phyloP scores from a whole-genome alignment of 2,329 filamentous ascomycete genomes.

The Trichoderma sp. region DNA sequence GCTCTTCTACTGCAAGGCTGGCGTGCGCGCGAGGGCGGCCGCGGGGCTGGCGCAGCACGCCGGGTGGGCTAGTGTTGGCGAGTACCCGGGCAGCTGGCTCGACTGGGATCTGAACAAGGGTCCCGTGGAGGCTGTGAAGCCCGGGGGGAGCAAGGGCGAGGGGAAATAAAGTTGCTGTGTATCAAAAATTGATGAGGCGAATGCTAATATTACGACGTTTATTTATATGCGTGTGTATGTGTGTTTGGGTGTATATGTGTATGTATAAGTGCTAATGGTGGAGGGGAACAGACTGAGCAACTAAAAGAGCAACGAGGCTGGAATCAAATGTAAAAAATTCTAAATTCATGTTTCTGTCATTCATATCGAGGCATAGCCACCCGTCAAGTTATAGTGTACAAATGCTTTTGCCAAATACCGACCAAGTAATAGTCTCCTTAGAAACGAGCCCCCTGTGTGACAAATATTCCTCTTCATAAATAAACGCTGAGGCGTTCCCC shows the following conservation, averaged over 20 bases:
- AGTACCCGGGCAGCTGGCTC: conserved; percentile 74
- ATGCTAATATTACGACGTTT: neutral
- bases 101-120: conserved; percentile 81
- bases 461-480: neutral
- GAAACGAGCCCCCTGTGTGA: neutral
- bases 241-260: neutral
- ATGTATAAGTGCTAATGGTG: neutral
- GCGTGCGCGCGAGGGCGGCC: conserved; percentile 76
- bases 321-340: neutral
- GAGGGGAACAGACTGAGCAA: neutral
- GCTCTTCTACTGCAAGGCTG: conserved; percentile 91
- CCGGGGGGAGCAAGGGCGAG: neutral
- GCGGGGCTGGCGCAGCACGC: conserved; percentile 73
- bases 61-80: conserved; percentile 69
- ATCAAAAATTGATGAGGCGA: neutral
- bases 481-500: neutral
- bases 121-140: conserved; percentile 37
- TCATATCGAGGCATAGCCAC: conserved; percentile 11
- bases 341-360: conserved; percentile 8
- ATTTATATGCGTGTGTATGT: neutral
- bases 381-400: conserved; percentile 6
- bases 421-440: neutral
- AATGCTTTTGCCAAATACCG: conserved; percentile 22
- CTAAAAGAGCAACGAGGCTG: neutral
- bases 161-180: neutral